Base-by-base conservation (phyloP, 2,329 filamentous ascomycete genomes). In the Capronia epimyces region DNA sequence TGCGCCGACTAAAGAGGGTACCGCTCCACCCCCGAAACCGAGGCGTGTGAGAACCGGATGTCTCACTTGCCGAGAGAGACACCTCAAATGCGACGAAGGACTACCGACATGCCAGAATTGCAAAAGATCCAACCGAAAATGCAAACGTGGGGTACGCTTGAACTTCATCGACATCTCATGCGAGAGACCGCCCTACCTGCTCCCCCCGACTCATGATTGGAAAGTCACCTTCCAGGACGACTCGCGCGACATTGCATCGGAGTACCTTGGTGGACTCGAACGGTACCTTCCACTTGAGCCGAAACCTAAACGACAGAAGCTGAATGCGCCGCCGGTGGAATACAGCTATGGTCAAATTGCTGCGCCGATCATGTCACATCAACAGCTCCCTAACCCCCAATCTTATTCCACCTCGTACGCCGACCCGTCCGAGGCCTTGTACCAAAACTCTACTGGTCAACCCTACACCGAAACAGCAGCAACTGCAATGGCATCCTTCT, bases 131-230 rank as follows among this genome's bases (percentile, higher is more conserved):
- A 90, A 83, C 63, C 78, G 91, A 44, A 75, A 83, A 50, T 97
- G 91, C 73, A 89, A 90, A 66, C 81, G 89, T 60, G 91, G 90
- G 15, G 76, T 96, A 44, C 81, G 88, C 31, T 75, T 97, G 34
- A 96, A 95, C 70, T 97, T 95, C 63, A 89, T 95, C 60, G 89
- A 95, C 64, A 86, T 84, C 2, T 84, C 84, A 55, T 83, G 85
- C 50, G 82, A 86, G 63, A 39, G 49, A n/a, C 72, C 75, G 43
- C 87, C 84, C 46, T 78, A 79, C 57, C 60, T 67, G 43, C 71
- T 86, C 20, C 75, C 78, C 3, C 78, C 76, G 1, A 78, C 80
- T 1, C 71, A 76, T 1, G 84, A 87, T 45, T 89, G 85, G 78
- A 64, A 66, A 79, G 81, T 96, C 12, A 77, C 81, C 46, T 96